Base-by-base conservation (phyloP, 495 filamentous ascomycete genomes). In the Neurospora tetrasperma region DNA sequence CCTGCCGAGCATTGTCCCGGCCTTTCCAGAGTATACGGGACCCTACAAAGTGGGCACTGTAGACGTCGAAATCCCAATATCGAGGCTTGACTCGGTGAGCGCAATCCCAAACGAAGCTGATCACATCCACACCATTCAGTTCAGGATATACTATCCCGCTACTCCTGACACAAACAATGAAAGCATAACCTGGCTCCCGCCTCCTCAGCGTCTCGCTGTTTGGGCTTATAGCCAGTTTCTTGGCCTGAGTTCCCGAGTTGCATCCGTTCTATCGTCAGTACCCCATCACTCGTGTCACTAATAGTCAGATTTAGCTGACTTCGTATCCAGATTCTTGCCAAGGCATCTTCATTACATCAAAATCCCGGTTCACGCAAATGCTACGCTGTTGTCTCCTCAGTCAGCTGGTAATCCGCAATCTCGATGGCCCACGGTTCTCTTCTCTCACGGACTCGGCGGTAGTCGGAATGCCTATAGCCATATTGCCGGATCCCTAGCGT, bases 391-490 rank as follows among this genome's bases (percentile, higher is more conserved):
- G 2, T 18, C 66, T n/a, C 79, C 80, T 35, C 43, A 76, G 12
- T 77, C 78, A 7, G 35, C 75, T 23, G 75, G 80, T 38, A 77
- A 74, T 62, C 73, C 80, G 6, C 73, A 81, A 69, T 75, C 79
- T 27, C 82, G 87, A 83, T 93, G 92, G 89, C 92, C 92, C 2
- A 91, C 92, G 0, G 87, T 91, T 82, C 84, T 95, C 42, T 94
- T 95, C 81, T 93, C 91, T 11, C 92, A 95, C 77, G 92, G 92
- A 4, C 84, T 94, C 3, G 93, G 90, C 5, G 92, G 92, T 20
- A 89, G 86, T 48, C 83, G 90, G 42, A 93, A 93, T 69, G 85
- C 92, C 31, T 95, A 94, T 81, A 93, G 90, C 43, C 87, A 93
- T 76, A 74, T 94, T 11, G 86, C 84, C 27, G 90, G 90, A 8